These are phyloP conservation scores for Aspergillus chevalieri DNA, from an alignment of 2,329 filamentous ascomycete species.

Conservation along the genomic window DNA sequence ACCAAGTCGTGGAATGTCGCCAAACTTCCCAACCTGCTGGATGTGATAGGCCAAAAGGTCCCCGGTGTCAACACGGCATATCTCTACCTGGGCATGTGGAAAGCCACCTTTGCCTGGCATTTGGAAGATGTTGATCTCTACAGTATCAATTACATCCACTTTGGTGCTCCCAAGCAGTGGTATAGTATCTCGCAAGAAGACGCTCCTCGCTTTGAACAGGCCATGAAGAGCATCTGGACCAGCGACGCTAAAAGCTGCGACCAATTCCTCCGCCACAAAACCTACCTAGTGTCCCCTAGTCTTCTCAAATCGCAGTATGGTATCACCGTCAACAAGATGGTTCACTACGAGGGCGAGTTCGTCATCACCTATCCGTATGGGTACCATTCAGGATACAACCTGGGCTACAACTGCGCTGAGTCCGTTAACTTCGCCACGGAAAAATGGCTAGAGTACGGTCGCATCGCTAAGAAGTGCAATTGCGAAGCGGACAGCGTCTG, in stretches of 20 bases:
- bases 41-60: slow-evolving; percentile 90
- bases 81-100: slow-evolving; percentile 98
- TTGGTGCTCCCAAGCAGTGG: slow-evolving; percentile 98
- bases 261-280: slow-evolving; percentile 96
- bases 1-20: slow-evolving; percentile 89
- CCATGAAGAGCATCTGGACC: slow-evolving; percentile 94
- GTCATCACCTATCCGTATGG: slow-evolving; percentile 98
- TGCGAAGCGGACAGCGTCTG: slow-evolving; percentile 97
- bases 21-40: slow-evolving; percentile 85
- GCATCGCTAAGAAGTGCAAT: slow-evolving; percentile 93
- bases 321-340: slow-evolving; percentile 92
- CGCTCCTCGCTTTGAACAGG: slow-evolving; percentile 82
- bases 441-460: slow-evolving; percentile 89
- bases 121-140: slow-evolving; percentile 97
- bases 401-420: slow-evolving; percentile 97
- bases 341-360: slow-evolving; percentile 95
- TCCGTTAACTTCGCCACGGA: slow-evolving; percentile 97
- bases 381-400: slow-evolving; percentile 95
- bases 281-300: slow-evolving; percentile 88
- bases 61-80: slow-evolving; percentile 98
- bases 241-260: slow-evolving; percentile 91
- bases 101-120: slow-evolving; percentile 98
- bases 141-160: slow-evolving; percentile 99
- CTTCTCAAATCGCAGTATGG: slow-evolving; percentile 81
- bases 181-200: slow-evolving; percentile 98